Conservation (phyloP, 208 protist genomes). For the Wallacemonas sp. region DNA sequence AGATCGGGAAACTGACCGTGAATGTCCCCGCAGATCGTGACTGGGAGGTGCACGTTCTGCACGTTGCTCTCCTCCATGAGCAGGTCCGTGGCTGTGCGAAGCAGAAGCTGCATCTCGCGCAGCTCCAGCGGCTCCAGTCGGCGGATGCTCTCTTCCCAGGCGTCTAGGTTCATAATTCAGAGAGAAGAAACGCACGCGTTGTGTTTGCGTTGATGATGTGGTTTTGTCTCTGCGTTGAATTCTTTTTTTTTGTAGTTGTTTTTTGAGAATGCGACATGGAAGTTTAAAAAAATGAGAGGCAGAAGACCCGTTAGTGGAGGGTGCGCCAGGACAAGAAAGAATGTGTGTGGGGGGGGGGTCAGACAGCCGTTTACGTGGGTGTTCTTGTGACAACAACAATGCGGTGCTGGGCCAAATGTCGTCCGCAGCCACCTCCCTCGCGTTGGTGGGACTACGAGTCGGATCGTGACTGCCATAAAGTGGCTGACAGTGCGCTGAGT, state of each 20-base stretch:
- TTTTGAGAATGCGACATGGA: neutral
- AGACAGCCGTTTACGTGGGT: neutral
- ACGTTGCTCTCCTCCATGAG: slow-evolving; percentile 95
- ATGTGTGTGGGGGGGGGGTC: neutral
- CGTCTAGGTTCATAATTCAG: slow-evolving; percentile 58
- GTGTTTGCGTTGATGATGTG: neutral
- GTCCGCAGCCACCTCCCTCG: no score
- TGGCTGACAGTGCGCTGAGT: no score
- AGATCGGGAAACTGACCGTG: slow-evolving; percentile 99
- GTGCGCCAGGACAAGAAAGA: neutral
- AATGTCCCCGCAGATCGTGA: slow-evolving; percentile 99
- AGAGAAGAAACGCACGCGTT: no score
- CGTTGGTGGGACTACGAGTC: no score
- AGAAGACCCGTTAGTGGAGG: no score
- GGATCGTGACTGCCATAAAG: no score
- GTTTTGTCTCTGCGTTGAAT: neutral
- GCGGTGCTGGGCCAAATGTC: no score
- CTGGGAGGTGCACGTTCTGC: slow-evolving; percentile 89
- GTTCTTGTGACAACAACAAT: no score
- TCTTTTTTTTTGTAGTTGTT: neutral
- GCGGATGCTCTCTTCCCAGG: slow-evolving; percentile 65
- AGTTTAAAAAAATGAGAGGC: neutral
- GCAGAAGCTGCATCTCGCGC: slow-evolving; percentile 70
- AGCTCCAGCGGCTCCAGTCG: slow-evolving; percentile 56
- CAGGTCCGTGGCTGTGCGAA: slow-evolving; percentile 65